A percentile compares a stretch with the other conserved stretches of the same genome.
Evolutionary conservation across 495 filamentous ascomycete genomes (phyloP).

Genomic region (Aspergillus ellipticus): DNA sequence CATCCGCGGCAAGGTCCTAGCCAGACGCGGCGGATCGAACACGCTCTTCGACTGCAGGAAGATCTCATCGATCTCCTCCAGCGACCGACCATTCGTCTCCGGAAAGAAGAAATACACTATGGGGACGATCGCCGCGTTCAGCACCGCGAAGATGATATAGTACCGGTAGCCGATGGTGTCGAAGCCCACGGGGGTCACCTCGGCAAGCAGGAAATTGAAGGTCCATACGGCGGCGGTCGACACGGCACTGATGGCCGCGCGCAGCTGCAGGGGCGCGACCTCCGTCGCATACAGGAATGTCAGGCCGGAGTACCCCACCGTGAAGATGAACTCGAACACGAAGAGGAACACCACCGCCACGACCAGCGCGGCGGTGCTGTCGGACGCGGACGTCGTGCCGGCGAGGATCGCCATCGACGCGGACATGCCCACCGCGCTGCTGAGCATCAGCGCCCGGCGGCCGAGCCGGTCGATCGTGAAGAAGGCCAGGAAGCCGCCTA

Average conservation of each 20-base stretch:
- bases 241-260: constrained; percentile 63
- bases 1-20: constrained; percentile 24
- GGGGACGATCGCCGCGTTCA: constrained; percentile 45
- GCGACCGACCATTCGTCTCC: constrained; percentile 55
- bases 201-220: constrained; percentile 45
- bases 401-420: constrained; percentile 56
- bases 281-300: constrained; percentile 64
- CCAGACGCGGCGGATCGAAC: constrained; percentile 30
- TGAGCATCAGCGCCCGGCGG: constrained; percentile 62
- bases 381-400: constrained; percentile 40
- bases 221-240: constrained; percentile 64
- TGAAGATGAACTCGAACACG: constrained; percentile 42
- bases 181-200: constrained; percentile 46
- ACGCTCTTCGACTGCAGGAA: constrained; percentile 40
- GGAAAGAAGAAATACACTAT: constrained; percentile 58
- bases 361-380: constrained; percentile 33
- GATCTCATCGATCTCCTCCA: constrained; percentile 77
- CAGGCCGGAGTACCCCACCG: constrained; percentile 59
- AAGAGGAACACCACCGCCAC: constrained; percentile 40
- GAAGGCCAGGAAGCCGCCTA: constrained; percentile 70
- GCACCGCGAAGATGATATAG: constrained; percentile 47
- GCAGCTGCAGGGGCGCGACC: constrained; percentile 64
- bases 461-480: constrained; percentile 73
- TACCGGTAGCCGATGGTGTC: constrained; percentile 42
- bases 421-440: constrained; percentile 50